Base-by-base conservation (phyloP, 371 early-diverging fungal genomes). In the Nematocida homosporus region DNA sequence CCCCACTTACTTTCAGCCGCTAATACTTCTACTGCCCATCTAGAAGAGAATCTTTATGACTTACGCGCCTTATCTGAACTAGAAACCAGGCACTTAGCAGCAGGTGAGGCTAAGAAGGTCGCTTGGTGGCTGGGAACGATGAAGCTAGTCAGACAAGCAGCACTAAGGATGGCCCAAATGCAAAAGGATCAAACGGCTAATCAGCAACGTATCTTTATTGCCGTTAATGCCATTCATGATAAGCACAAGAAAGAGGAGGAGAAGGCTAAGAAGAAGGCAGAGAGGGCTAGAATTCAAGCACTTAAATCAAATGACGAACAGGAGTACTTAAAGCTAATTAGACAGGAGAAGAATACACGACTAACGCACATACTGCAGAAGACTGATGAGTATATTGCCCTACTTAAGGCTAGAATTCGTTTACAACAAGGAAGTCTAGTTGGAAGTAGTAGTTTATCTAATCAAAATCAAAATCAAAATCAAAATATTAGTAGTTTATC, bases 281-380 rank as follows among this genome's bases (percentile, higher is more conserved):
- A 68, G 52, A 68, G 40, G 37, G 69, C 69, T 20, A 56, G 69
- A 57, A 68, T 68, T 2, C 69, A 68, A 42, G 69, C 69, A 3
- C 69, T 68, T 18, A 68, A 68, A 27, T 68, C 69, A 29, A 68
- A 68, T 41, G 69, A 68, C 69, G 69, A 68, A 42, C 69, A 68
- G 35, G 69, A 68, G 59, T 68, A 68, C 59, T 35, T 56, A 16
- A 68, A 68, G 42, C 69, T 68, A n/a, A 20, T 68, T 3, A 57
- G 50, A 37, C 56, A 68, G 42, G 69, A 68, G 32, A 68, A 56
- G 47, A 68, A 68, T 35, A 68, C 69, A 10, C 40, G 69, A 32
- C 69, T 68, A 6, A 44, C 69, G 4, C 56, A 56, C 29, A 56
- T 68, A 5, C 69, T 68, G 25, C 57, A 68, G 27, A 68, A 68